Evolutionary conservation across 1,139 yeast genomes (phyloP).

Genomic region (Scheffersomyces illinoinensis): DNA sequence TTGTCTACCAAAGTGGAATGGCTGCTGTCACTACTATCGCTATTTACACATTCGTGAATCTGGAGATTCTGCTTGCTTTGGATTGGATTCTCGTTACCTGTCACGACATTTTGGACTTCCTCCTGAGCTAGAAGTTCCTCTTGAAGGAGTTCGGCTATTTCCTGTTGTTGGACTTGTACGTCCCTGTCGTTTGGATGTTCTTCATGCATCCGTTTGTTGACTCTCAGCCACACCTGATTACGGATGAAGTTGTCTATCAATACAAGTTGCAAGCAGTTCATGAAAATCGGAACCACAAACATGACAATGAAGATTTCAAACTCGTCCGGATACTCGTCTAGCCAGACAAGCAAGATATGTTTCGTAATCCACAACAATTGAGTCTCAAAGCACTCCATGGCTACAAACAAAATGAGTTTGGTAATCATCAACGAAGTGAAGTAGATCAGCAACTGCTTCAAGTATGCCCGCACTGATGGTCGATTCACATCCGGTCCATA

Average conservation of each 20-base stretch:
- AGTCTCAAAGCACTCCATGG: conserved; percentile 41
- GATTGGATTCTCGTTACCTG: not conserved
- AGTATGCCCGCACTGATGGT: conserved; percentile 64
- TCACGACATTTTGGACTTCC: not conserved
- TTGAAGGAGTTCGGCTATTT: conserved; percentile 6
- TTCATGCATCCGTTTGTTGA: conserved; percentile 20
- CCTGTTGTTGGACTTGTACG: conserved; percentile 10
- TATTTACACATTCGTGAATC: not conserved
- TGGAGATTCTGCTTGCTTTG: not conserved
- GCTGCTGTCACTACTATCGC: conserved; percentile 2
- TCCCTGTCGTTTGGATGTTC: conserved; percentile 13
- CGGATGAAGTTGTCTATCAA: conserved; percentile 87
- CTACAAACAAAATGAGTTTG: conserved; percentile 48
- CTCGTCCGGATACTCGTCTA: conserved; percentile 71
- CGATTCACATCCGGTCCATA: conserved; percentile 63
- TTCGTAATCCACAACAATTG: conserved; percentile 48
- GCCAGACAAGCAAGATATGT: conserved; percentile 64
- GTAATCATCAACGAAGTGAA: conserved; percentile 64
- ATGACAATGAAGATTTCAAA: conserved; percentile 84
- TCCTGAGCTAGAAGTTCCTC: conserved; percentile 3
- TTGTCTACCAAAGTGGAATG: conserved; percentile 1
- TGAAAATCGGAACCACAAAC: conserved; percentile 72
- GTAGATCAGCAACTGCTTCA: conserved; percentile 74
- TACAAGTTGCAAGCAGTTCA: conserved; percentile 86
- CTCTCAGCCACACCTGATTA: conserved; percentile 32